A percentile compares a stretch with the other conserved stretches of the same genome.
Conservation (phyloP, 2,329 filamentous ascomycete species). For the Xylariaceae sp. region DNA sequence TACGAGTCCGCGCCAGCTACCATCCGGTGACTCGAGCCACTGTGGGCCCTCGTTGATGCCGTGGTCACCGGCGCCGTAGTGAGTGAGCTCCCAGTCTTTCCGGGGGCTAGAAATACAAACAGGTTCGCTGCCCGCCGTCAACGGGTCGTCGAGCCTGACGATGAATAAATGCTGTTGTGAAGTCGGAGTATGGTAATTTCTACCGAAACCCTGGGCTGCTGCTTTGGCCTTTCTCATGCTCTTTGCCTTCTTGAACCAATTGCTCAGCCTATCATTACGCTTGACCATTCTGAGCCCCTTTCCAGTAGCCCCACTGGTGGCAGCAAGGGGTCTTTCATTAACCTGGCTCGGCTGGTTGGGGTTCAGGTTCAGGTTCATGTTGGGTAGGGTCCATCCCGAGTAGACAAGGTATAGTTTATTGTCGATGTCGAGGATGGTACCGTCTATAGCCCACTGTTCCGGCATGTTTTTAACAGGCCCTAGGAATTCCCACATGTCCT, state of each 20-base stretch:
- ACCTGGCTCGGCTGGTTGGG: background rate
- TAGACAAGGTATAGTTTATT: constrained; percentile 28
- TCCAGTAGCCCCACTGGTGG: background rate
- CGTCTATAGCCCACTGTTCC: constrained; percentile 33
- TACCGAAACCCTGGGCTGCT: background rate
- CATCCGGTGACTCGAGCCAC: constrained; percentile 29
- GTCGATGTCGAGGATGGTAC: constrained; percentile 29
- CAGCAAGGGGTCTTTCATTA: background rate
- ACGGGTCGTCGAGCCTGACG: constrained; percentile 24
- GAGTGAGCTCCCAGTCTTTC: constrained; percentile 30
- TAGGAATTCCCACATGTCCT: constrained; percentile 32
- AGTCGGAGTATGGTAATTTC: constrained; percentile 14
- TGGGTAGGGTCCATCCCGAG: constrained; percentile 31
- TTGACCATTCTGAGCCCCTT: background rate
- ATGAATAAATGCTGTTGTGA: constrained; percentile 30
- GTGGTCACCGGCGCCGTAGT: constrained; percentile 26
- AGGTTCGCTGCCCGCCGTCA: constrained; percentile 18
- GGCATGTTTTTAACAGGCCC: constrained; percentile 28
- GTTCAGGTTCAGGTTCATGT: constrained; percentile 2
- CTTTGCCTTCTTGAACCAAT: background rate
- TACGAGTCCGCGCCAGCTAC: constrained; percentile 27
- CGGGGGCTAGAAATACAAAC: constrained; percentile 23
- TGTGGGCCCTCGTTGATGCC: constrained; percentile 34
- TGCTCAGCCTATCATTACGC: background rate
- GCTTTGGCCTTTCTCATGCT: background rate